A percentile compares a stretch with the other conserved stretches of the same genome.
Evolutionary conservation across 2,329 filamentous ascomycete genomes (phyloP).

Genomic region (Parasarocladium wereldwijsianum): DNA sequence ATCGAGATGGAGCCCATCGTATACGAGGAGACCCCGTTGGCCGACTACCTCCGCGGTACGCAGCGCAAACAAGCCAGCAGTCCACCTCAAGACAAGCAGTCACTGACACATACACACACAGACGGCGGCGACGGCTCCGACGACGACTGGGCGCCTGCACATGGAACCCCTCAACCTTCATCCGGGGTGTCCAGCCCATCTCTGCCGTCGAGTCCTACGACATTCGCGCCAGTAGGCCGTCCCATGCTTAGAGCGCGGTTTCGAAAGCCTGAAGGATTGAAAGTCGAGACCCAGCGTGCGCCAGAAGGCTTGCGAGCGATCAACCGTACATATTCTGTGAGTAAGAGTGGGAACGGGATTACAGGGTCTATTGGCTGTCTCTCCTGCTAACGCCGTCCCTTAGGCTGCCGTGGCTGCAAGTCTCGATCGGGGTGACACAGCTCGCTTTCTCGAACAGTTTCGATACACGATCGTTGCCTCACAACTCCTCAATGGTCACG

Average conservation of each 20-base stretch:
- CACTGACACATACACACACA: constrained; percentile 6
- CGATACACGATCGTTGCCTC: constrained; percentile 88
- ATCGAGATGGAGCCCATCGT: constrained; percentile 80
- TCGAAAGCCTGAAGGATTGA: constrained; percentile 20
- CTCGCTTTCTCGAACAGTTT: constrained; percentile 80
- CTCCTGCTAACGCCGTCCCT: too few species aligned
- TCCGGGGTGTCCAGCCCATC: constrained; percentile 23
- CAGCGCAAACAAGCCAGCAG: too few species aligned
- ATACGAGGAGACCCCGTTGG: constrained; percentile 75
- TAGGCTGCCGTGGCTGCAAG: constrained; percentile 57
- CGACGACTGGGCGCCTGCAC: constrained; percentile 29
- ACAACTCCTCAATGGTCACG: constrained; percentile 64
- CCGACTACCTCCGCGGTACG: constrained; percentile 76
- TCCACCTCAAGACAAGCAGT: too few species aligned
- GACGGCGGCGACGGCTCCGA: constrained; percentile 34
- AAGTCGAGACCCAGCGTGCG: constrained; percentile 1
- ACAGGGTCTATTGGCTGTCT: too few species aligned
- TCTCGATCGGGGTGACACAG: constrained; percentile 64
- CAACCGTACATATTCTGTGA: constrained; percentile 36
- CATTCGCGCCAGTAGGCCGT: constrained; percentile 41
- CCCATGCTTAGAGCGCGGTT: constrained; percentile 39
- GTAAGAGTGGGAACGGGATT: too few species aligned
- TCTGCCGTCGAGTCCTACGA: constrained; percentile 30
- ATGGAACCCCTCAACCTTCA: constrained; percentile 15
- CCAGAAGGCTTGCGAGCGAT: constrained; percentile 21